Percentiles rank a stretch among this genome's conserved stretches.
Evolutionary conservation across 2,329 filamentous ascomycete genomes (phyloP).

Genomic region (Colletotrichum ledebouriae): DNA sequence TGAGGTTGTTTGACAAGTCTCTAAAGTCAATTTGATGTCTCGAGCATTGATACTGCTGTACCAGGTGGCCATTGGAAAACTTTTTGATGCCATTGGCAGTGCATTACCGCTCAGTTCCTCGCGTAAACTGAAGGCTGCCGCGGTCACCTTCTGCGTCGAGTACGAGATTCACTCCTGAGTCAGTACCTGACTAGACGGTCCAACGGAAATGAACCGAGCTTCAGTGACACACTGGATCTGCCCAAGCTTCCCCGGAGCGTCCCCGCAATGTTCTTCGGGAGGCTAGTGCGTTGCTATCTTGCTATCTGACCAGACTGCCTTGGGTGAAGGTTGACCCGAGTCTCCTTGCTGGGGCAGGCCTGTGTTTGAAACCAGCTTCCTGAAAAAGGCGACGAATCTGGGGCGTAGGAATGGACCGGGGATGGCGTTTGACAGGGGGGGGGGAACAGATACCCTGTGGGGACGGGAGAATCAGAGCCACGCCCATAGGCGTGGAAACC

Average conservation of each 20-base stretch:
- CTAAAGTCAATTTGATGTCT: slow-evolving; percentile 15
- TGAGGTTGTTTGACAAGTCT: background rate
- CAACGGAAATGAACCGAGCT: slow-evolving; percentile 42
- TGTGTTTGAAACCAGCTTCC: slow-evolving; percentile 41
- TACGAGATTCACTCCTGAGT: slow-evolving; percentile 34
- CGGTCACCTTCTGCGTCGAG: slow-evolving; percentile 15
- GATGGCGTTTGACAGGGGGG: slow-evolving; percentile 29
- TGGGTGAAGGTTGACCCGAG: slow-evolving; percentile 40
- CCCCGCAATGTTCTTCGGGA: slow-evolving; percentile 35
- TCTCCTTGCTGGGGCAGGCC: slow-evolving; percentile 31
- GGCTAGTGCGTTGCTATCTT: slow-evolving; percentile 23
- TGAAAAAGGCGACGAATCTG: slow-evolving; percentile 32
- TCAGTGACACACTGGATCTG: slow-evolving; percentile 34
- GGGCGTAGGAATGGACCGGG: slow-evolving; percentile 28
- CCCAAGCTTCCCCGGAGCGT: slow-evolving; percentile 41
- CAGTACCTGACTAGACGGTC: slow-evolving; percentile 26
- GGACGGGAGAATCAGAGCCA: slow-evolving; percentile 37
- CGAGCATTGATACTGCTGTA: slow-evolving; percentile 4
- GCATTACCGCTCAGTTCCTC: slow-evolving; percentile 33
- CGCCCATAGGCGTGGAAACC: slow-evolving; percentile 26
- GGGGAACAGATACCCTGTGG: slow-evolving; percentile 31
- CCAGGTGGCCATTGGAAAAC: slow-evolving; percentile 15
- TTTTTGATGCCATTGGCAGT: slow-evolving; percentile 21
- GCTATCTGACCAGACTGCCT: slow-evolving; percentile 27
- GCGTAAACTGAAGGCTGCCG: slow-evolving; percentile 10